Conservation (phyloP, 352 stramenopile species). For the Saprolegnia diclina region DNA sequence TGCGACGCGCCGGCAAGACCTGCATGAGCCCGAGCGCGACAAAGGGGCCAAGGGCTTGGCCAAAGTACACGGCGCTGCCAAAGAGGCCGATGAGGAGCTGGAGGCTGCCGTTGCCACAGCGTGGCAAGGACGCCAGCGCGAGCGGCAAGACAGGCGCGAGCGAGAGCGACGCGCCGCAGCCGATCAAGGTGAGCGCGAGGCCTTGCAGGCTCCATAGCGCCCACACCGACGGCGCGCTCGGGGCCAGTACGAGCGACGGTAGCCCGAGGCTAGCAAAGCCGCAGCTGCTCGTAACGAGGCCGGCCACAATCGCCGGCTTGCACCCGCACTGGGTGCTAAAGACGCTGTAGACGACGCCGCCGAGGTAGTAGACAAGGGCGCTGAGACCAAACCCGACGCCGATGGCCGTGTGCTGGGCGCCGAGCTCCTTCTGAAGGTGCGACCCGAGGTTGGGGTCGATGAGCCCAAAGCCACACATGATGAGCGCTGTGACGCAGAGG, state of each 20-base stretch:
- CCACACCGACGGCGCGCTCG: neutral
- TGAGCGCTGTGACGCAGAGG: conserved; percentile 44
- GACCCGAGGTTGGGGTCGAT: conserved; percentile 61
- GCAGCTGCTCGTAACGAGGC: conserved; percentile 39
- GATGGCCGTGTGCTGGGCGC: conserved; percentile 52
- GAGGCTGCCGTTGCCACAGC: conserved; percentile 35
- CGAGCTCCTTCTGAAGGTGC: conserved; percentile 53
- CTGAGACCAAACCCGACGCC: conserved; percentile 58
- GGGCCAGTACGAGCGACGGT: conserved; percentile 25
- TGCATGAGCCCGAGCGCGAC: conserved; percentile 46
- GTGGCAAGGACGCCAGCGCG: conserved; percentile 48
- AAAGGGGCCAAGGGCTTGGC: conserved; percentile 55
- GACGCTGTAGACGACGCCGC: conserved; percentile 48
- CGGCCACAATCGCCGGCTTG: conserved; percentile 60
- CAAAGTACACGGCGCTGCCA: conserved; percentile 58
- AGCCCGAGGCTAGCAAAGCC: conserved; percentile 59
- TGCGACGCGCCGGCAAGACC: conserved; percentile 38
- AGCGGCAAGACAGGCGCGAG: conserved; percentile 57
- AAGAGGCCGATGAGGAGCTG: conserved; percentile 68
- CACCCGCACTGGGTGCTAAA: conserved; percentile 53
- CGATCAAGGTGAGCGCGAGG: conserved; percentile 47
- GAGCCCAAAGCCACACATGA: conserved; percentile 67
- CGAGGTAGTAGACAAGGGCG: conserved; percentile 62
- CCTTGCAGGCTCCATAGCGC: conserved; percentile 49
- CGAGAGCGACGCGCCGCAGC: conserved; percentile 47